A percentile compares a stretch with the other conserved stretches of the same genome.
Conservation (phyloP, 2,329 filamentous ascomycete species). For the Zalaria sp. region DNA sequence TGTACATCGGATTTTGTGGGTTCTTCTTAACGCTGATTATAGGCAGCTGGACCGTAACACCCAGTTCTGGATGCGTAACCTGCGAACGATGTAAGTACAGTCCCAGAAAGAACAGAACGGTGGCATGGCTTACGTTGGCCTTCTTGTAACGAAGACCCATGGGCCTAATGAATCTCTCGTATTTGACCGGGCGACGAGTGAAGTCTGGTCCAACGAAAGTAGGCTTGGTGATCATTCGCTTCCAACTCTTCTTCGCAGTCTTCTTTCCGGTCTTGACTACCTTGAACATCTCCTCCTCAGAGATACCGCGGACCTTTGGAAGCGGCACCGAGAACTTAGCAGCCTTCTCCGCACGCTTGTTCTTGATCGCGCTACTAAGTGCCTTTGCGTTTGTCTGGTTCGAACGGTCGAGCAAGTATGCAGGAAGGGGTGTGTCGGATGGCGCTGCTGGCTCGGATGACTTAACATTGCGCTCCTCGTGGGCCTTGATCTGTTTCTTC, state of each 20-base stretch:
- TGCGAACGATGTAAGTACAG: conserved; percentile 21
- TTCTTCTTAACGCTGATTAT: conserved; percentile 62
- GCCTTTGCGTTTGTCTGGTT: conserved; percentile 57
- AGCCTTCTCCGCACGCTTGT: conserved; percentile 86
- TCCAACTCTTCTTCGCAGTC: conserved; percentile 70
- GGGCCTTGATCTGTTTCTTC: conserved; percentile 84
- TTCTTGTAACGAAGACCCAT: conserved; percentile 67
- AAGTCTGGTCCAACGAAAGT: conserved; percentile 89
- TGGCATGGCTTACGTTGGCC: conserved; percentile 35
- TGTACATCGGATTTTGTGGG: conserved; percentile 80
- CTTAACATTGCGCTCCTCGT: conserved; percentile 95
- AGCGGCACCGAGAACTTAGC: conserved; percentile 85
- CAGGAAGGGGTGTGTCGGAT: conserved; percentile 66
- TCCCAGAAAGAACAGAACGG: conserved; percentile 63
- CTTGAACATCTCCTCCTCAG: conserved; percentile 94
- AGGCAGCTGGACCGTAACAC: conserved; percentile 70
- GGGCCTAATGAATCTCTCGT: conserved; percentile 56
- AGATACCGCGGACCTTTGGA: conserved; percentile 86
- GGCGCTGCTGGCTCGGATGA: conserved; percentile 65
- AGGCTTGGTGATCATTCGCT: conserved; percentile 55
- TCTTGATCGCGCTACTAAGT: conserved; percentile 77
- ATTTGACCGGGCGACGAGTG: conserved; percentile 35
- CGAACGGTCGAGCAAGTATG: conserved; percentile 83
- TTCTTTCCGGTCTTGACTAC: conserved; percentile 95
- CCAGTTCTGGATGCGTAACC: conserved; percentile 57